Evolutionary conservation across 768 basidiomycete genomes (phyloP).

Genomic region (Favolaschia claudopus): DNA sequence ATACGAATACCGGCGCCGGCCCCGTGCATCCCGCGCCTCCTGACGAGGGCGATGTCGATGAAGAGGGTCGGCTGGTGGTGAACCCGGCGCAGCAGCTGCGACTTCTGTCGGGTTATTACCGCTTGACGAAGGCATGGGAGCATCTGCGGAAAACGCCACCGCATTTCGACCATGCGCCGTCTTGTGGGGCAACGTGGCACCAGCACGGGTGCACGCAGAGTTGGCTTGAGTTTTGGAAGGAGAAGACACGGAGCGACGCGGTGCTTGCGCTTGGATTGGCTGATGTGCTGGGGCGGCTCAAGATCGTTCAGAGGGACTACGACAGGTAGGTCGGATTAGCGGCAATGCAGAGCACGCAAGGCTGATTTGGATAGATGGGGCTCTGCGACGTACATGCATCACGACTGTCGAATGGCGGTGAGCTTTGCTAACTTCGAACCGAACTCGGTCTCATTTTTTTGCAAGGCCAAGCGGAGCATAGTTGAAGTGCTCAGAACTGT

Average conservation of each 20-base stretch:
- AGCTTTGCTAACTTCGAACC: too few relatives aligned
- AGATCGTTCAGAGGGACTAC: conserved; percentile 69
- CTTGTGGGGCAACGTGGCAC: conserved; percentile 75
- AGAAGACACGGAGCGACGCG: conserved; percentile 68
- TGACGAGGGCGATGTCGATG: conserved; percentile 44
- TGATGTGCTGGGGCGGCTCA: conserved; percentile 73
- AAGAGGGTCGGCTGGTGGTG: conserved; percentile 58
- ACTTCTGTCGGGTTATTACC: conserved; percentile 73
- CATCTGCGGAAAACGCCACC: conserved; percentile 62
- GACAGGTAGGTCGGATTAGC: too few relatives aligned
- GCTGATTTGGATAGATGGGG: too few relatives aligned
- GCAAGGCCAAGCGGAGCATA: conserved; percentile 60
- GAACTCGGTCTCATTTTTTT: background rate
- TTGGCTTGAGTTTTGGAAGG: conserved; percentile 84
- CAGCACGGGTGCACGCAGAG: conserved; percentile 75
- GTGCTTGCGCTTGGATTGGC: conserved; percentile 67
- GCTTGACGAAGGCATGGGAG: conserved; percentile 74
- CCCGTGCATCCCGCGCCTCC: background rate
- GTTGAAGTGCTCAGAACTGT: conserved; percentile 61
- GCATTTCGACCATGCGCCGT: conserved; percentile 67
- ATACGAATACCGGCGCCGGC: conserved; percentile 4
- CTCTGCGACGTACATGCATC: conserved; percentile 80
- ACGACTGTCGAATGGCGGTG: conserved; percentile 64
- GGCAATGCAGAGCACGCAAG: too few relatives aligned
- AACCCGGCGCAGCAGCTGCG: conserved; percentile 68